phyloP scores from a whole-genome alignment of 108 stramenopile species.

The Skeletonema costatum region DNA sequence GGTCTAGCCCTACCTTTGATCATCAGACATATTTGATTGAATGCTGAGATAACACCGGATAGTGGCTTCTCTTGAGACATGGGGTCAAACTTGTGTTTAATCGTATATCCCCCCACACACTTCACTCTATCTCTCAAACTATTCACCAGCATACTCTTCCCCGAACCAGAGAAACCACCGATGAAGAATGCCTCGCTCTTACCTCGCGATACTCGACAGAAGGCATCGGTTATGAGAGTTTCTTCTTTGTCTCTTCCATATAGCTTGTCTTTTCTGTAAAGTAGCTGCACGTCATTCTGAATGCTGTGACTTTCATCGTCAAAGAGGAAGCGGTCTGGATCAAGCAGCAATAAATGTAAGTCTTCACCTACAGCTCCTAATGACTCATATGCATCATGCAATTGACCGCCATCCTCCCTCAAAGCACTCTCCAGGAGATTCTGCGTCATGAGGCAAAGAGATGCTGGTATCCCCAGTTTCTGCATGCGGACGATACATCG shows the following conservation, averaged over 20 bases:
- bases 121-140: constrained; percentile 5
- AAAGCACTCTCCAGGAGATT: constrained; percentile 24
- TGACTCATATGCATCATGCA: constrained; percentile 23
- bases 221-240: constrained; percentile 26
- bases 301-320: not conserved
- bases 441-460: constrained; percentile 15
- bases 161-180: constrained; percentile 33
- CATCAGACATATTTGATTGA: constrained; percentile 34
- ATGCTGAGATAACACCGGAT: constrained; percentile 22
- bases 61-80: constrained; percentile 30
- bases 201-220: constrained; percentile 33
- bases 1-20: not conserved
- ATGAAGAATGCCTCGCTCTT: constrained; percentile 38
- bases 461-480: constrained; percentile 11
- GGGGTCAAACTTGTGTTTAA: constrained; percentile 34
- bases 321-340: constrained; percentile 38
- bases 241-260: constrained; percentile 35
- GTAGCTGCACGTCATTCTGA: not conserved
- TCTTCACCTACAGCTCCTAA: constrained; percentile 21
- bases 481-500: not conserved
- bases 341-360: constrained; percentile 24
- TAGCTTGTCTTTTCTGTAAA: constrained; percentile 15
- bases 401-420: not conserved
- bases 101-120: constrained; percentile 2
- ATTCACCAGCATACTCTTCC: constrained; percentile 22